phyloP scores from a whole-genome alignment of 495 filamentous ascomycete species.

The Lophiostoma macrostomum region DNA sequence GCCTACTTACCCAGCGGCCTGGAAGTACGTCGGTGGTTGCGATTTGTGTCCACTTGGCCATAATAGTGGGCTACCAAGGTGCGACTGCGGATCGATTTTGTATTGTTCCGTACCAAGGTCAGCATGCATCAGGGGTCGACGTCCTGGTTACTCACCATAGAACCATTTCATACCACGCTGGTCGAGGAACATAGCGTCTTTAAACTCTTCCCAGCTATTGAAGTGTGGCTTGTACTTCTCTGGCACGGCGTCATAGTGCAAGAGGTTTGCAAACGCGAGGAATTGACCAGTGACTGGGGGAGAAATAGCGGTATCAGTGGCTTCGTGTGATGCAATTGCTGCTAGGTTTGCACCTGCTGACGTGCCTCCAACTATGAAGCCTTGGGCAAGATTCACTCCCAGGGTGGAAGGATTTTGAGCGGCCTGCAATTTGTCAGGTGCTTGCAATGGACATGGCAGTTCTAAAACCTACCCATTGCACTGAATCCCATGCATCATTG shows the following conservation, averaged over 20 bases:
- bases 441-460: background rate
- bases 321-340: constrained; percentile 19
- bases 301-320: constrained; percentile 11
- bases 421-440: background rate
- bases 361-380: constrained; percentile 29
- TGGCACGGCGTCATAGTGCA: constrained; percentile 19
- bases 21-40: constrained; percentile 44
- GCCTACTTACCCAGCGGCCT: constrained; percentile 1
- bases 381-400: constrained; percentile 17
- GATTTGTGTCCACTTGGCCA: constrained; percentile 25
- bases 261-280: constrained; percentile 9
- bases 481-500: constrained; percentile 43
- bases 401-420: constrained; percentile 17
- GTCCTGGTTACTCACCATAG: background rate
- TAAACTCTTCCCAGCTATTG: constrained; percentile 11
- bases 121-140: background rate
- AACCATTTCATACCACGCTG: constrained; percentile 1
- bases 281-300: constrained; percentile 30
- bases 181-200: constrained; percentile 10
- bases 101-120: background rate
- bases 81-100: constrained; percentile 10
- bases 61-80: constrained; percentile 5
- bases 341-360: constrained; percentile 30
- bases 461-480: constrained; percentile 20
- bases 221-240: constrained; percentile 23